Percentiles rank a stretch among this genome's conserved stretches.
These are phyloP conservation scores for Avicennia marina DNA, from an alignment of 257 asterid genomes.

Conservation along the genomic window DNA sequence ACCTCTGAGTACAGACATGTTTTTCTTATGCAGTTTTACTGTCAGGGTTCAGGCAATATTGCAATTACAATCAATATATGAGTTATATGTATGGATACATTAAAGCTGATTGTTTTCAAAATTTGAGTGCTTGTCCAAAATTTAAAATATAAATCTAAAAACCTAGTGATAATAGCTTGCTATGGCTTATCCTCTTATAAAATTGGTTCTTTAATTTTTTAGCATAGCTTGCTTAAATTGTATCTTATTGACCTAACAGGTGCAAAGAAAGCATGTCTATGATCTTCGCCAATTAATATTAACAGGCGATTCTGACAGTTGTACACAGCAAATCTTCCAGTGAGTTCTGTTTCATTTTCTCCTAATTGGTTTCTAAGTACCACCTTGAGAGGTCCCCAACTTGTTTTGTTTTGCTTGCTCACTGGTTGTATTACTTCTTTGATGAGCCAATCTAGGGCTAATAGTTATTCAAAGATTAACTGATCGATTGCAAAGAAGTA, in stretches of 20 bases:
- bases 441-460: not conserved
- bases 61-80: not conserved
- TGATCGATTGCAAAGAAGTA: not conserved
- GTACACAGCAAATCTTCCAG: slow-evolving; percentile 80
- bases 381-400: not conserved
- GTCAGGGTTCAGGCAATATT: not conserved
- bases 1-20: not conserved
- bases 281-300: slow-evolving; percentile 88
- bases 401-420: not conserved
- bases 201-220: not conserved
- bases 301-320: slow-evolving; percentile 82
- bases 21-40: not conserved
- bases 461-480: not conserved
- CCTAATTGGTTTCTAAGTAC: slow-evolving; percentile 9
- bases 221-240: slow-evolving; percentile 1
- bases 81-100: not conserved
- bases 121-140: no score
- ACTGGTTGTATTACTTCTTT: not conserved
- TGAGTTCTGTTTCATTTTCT: slow-evolving; percentile 36
- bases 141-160: no score
- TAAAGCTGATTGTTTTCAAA: no score
- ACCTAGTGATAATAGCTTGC: no score
- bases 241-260: slow-evolving; percentile 45
- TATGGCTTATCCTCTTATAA: not conserved
- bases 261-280: slow-evolving; percentile 94